Percentiles rank a stretch among this genome's conserved stretches.
Evolutionary conservation across 2,329 filamentous ascomycete species (phyloP).

Genomic region (Rhynchosporium graminicola): DNA sequence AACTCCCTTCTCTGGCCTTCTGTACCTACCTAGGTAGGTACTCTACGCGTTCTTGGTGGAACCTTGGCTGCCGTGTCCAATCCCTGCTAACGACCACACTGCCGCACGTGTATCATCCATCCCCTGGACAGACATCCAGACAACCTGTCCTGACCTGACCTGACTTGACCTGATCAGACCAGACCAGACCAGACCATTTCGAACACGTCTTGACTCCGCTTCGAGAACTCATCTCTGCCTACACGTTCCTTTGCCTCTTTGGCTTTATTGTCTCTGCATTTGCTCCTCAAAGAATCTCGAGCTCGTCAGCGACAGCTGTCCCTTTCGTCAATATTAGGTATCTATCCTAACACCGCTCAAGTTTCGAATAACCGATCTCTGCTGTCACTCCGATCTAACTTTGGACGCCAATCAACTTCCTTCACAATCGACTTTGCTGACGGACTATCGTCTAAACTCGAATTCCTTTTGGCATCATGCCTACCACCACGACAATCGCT

Average conservation of each 20-base stretch:
- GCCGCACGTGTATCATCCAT: neutral
- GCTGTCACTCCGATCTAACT: neutral
- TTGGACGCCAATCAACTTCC: constrained; percentile 1
- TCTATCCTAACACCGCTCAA: neutral
- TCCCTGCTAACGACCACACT: neutral
- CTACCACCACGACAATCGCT: constrained; percentile 40
- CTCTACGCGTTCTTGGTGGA: neutral
- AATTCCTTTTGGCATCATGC: constrained; percentile 24
- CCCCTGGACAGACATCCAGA: constrained; percentile 2
- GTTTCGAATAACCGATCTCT: neutral
- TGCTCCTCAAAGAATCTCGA: neutral
- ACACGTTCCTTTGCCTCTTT: constrained; percentile 4
- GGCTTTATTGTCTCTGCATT: neutral
- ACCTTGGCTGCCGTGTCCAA: neutral
- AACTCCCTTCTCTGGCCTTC: neutral
- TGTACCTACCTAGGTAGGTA: neutral
- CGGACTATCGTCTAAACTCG: constrained; percentile 10
- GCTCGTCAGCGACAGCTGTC: neutral
- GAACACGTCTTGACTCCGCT: constrained; percentile 20
- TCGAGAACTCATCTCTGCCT: neutral
- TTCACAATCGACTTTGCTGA: constrained; percentile 1
- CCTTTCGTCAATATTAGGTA: neutral
- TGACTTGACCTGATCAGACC: neutral
- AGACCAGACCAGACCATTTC: constrained; percentile 8
- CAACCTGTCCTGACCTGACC: constrained; percentile 16